Percentiles rank a stretch among this genome's conserved stretches.
These are phyloP conservation scores for Leccinum rimulosum DNA, from an alignment of 768 basidiomycete genomes.

Conservation along the genomic window DNA sequence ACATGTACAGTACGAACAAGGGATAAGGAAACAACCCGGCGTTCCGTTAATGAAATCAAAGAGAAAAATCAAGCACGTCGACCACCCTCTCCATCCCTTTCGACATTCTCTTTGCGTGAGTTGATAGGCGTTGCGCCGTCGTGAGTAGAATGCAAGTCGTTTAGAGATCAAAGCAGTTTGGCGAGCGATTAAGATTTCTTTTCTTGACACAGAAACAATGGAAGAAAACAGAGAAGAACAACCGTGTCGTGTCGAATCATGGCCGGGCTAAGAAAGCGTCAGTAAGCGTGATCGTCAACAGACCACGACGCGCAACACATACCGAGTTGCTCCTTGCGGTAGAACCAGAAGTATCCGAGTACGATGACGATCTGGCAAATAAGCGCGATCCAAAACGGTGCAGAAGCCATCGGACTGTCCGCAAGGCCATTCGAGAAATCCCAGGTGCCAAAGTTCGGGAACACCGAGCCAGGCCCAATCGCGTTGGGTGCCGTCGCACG, in stretches of 20 bases:
- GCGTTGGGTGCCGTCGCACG: conserved; percentile 87
- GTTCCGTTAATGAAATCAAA: not conserved
- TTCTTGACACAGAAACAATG: not conserved
- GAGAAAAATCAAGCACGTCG: not conserved
- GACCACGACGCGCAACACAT: conserved; percentile 20
- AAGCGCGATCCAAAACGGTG: conserved; percentile 87
- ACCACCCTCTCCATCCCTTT: not conserved
- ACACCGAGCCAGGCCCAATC: conserved; percentile 86
- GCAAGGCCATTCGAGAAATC: conserved; percentile 71
- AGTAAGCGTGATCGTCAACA: not conserved
- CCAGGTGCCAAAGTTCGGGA: conserved; percentile 92
- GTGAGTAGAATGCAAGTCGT: conserved; percentile 5
- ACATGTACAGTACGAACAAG: not conserved
- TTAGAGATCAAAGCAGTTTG: not conserved
- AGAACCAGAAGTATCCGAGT: conserved; percentile 94
- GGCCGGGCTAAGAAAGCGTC: conserved; percentile 12
- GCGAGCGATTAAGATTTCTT: not conserved
- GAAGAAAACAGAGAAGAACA: not conserved
- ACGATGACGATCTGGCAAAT: conserved; percentile 82
- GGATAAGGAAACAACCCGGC: not conserved
- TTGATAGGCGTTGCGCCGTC: not conserved
- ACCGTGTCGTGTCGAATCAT: not conserved
- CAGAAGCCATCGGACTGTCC: conserved; percentile 78
- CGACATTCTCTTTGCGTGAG: not conserved
- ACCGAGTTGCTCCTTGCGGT: conserved; percentile 91